Percentiles rank a stretch among this genome's conserved stretches.
Conservation (phyloP, 179 eudicot genomes). For the Nepenthes alata region DNA sequence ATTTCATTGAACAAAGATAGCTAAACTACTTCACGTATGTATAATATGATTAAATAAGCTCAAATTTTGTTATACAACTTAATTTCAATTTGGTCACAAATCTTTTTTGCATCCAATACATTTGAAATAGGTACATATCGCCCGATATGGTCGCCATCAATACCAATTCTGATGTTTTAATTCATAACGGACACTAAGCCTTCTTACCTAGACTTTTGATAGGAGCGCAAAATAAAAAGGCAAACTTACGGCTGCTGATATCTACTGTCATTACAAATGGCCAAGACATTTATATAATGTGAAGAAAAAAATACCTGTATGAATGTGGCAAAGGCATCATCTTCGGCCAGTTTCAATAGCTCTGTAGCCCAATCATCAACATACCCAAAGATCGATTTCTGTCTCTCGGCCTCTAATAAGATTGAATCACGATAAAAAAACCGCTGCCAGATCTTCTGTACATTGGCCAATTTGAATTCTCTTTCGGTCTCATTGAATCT, state of each 20-base stretch:
- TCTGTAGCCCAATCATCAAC: constrained; percentile 59
- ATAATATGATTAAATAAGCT: too few relatives aligned
- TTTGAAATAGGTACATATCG: too few relatives aligned
- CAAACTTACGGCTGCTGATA: neutral
- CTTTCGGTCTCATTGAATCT: constrained; percentile 74
- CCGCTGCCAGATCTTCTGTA: constrained; percentile 81
- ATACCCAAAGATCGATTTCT: constrained; percentile 39
- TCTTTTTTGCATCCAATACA: too few relatives aligned
- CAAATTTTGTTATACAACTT: too few relatives aligned
- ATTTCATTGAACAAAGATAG: too few relatives aligned
- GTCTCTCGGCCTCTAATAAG: constrained; percentile 81
- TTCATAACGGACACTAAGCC: neutral
- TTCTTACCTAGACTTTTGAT: neutral
- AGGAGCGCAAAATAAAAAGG: neutral
- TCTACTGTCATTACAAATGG: neutral
- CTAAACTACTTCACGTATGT: too few relatives aligned
- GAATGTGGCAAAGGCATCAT: constrained; percentile 71
- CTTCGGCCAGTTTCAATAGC: constrained; percentile 44
- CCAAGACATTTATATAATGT: neutral
- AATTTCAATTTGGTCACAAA: too few relatives aligned
- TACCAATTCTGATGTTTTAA: too few relatives aligned
- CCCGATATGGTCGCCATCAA: too few relatives aligned
- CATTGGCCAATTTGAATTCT: constrained; percentile 68
- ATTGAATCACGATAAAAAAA: constrained; percentile 74
- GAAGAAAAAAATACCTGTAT: constrained; percentile 45